These are phyloP conservation scores for Kuraishia borneana DNA, from an alignment of 805 yeast species.

Conservation along the genomic window DNA sequence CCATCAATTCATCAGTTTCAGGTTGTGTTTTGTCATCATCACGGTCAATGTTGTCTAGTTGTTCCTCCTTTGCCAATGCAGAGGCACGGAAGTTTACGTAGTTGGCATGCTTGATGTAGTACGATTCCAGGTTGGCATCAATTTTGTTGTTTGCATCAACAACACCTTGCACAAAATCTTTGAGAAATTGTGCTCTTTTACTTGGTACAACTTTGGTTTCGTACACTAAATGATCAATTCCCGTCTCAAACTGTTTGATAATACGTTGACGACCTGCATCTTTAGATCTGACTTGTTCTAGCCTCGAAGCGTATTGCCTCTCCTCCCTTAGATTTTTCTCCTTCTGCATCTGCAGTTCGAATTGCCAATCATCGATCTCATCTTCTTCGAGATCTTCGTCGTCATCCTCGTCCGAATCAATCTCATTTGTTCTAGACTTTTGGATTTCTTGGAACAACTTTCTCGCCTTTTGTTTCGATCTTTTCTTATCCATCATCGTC, in stretches of 20 bases:
- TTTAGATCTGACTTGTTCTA: slow-evolving; percentile 9
- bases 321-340: slow-evolving; percentile 11
- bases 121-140: slow-evolving; percentile 17
- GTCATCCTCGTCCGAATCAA: slow-evolving; percentile 14
- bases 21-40: slow-evolving; percentile 20
- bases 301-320: slow-evolving; percentile 5
- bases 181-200: slow-evolving; percentile 13
- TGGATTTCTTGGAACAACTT: slow-evolving; percentile 22
- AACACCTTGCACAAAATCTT: slow-evolving; percentile 16
- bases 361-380: slow-evolving; percentile 15
- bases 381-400: slow-evolving; percentile 18
- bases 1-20: slow-evolving; percentile 8
- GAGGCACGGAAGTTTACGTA: slow-evolving; percentile 28
- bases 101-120: slow-evolving; percentile 29
- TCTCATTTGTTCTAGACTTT: slow-evolving; percentile 4
- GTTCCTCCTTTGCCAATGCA: slow-evolving; percentile 29
- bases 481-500: slow-evolving; percentile 32
- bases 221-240: slow-evolving; percentile 17
- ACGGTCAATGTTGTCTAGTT: slow-evolving; percentile 26
- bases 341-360: slow-evolving; percentile 9
- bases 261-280: slow-evolving; percentile 19
- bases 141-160: slow-evolving; percentile 16
- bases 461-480: slow-evolving; percentile 35
- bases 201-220: slow-evolving; percentile 8
- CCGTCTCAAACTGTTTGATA: slow-evolving; percentile 20